These are phyloP conservation scores for Chiua virens DNA, from an alignment of 768 basidiomycete species.

Conservation along the genomic window DNA sequence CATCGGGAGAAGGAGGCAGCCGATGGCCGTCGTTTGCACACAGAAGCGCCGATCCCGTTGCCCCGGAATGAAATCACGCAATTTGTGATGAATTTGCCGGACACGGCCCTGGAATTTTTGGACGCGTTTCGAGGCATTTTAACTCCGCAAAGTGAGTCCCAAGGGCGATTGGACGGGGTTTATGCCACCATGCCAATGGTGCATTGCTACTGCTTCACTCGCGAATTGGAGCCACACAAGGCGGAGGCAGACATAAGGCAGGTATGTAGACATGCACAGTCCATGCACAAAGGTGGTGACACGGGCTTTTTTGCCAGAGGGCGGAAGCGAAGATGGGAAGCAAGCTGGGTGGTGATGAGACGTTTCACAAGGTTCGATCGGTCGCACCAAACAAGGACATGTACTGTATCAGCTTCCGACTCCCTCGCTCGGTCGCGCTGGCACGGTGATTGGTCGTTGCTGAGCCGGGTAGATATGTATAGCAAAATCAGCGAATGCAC, in stretches of 20 bases:
- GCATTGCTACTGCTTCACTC: constrained; percentile 96
- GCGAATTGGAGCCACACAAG: constrained; percentile 65
- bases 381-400: constrained; percentile 97
- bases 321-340: constrained; percentile 66
- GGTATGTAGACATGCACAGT: constrained; percentile 47
- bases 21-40: not conserved
- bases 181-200: constrained; percentile 74
- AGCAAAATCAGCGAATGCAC: too few relatives aligned
- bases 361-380: constrained; percentile 78
- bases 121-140: constrained; percentile 84
- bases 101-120: constrained; percentile 86
- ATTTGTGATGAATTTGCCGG: constrained; percentile 98
- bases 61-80: constrained; percentile 67
- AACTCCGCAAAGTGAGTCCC: constrained; percentile 33
- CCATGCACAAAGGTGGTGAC: constrained; percentile 7
- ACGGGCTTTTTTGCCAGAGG: constrained; percentile 47
- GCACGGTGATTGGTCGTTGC: constrained; percentile 9
- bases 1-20: constrained; percentile 31
- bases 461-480: too few relatives aligned
- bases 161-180: constrained; percentile 47
- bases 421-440: constrained; percentile 50
- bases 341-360: constrained; percentile 47
- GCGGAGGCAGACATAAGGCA: constrained; percentile 78
- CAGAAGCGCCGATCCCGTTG: constrained; percentile 17
- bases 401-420: constrained; percentile 92